Evolutionary conservation across 176 grass and related monocot species (phyloP).

Genomic region (Pharus latifolius): DNA sequence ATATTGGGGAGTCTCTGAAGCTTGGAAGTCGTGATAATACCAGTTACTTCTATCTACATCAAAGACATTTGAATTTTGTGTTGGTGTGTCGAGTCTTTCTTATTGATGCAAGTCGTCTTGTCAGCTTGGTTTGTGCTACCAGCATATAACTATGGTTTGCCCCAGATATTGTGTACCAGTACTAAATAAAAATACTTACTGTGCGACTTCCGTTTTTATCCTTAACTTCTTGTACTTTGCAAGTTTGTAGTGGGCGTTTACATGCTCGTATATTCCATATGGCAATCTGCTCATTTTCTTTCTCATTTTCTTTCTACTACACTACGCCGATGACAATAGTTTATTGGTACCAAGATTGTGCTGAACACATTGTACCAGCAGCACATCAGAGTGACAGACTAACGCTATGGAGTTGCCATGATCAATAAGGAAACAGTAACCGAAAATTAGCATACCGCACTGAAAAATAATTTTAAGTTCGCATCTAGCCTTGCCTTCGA

Average conservation of each 20-base stretch:
- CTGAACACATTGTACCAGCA: too few species aligned
- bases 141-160: background rate
- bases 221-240: background rate
- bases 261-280: too few species aligned
- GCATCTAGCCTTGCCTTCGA: background rate
- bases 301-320: too few species aligned
- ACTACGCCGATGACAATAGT: too few species aligned
- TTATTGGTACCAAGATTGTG: too few species aligned
- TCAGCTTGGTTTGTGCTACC: constrained; percentile 9
- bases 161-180: background rate
- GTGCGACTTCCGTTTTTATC: background rate
- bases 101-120: constrained; percentile 28
- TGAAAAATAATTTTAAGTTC: too few species aligned
- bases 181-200: constrained; percentile 8
- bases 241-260: background rate
- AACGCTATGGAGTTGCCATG: too few species aligned
- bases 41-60: background rate
- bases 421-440: too few species aligned
- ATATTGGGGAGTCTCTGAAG: background rate
- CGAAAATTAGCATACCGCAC: too few species aligned
- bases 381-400: too few species aligned
- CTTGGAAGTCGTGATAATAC: background rate
- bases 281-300: too few species aligned
- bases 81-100: background rate
- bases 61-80: background rate